Evolutionary conservation across 768 basidiomycete species (phyloP).

Genomic region (Auricularia cornea): DNA sequence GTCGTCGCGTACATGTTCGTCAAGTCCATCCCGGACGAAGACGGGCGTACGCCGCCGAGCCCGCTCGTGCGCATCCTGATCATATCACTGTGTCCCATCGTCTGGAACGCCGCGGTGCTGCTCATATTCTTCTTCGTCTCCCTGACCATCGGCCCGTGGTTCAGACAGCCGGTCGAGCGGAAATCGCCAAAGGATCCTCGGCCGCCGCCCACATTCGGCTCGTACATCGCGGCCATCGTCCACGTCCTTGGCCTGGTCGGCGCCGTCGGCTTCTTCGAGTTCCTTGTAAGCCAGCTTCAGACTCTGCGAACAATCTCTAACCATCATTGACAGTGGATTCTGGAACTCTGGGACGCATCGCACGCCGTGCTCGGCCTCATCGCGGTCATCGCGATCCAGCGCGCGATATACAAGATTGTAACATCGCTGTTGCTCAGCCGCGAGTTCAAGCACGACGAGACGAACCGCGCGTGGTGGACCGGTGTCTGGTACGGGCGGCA

Average conservation of each 20-base stretch:
- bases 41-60: constrained; percentile 62
- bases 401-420: constrained; percentile 87
- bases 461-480: constrained; percentile 98
- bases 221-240: constrained; percentile 86
- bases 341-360: constrained; percentile 94
- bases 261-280: constrained; percentile 85
- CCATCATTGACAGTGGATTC: constrained; percentile 64
- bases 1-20: constrained; percentile 86
- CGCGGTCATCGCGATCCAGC: constrained; percentile 80
- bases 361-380: constrained; percentile 93
- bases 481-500: constrained; percentile 96
- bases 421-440: constrained; percentile 92
- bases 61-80: constrained; percentile 84
- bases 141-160: constrained; percentile 86
- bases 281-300: constrained; percentile 59
- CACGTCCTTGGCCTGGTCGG: constrained; percentile 79
- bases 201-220: constrained; percentile 47
- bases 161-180: neutral
- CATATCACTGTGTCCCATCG: constrained; percentile 85
- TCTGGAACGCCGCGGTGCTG: constrained; percentile 89
- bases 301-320: neutral
- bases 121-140: constrained; percentile 82
- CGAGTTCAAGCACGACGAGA: constrained; percentile 98
- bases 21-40: constrained; percentile 72
- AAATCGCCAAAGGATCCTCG: neutral